phyloP scores from a whole-genome alignment of 352 stramenopile species.

The Peronosclerospora sorghi region DNA sequence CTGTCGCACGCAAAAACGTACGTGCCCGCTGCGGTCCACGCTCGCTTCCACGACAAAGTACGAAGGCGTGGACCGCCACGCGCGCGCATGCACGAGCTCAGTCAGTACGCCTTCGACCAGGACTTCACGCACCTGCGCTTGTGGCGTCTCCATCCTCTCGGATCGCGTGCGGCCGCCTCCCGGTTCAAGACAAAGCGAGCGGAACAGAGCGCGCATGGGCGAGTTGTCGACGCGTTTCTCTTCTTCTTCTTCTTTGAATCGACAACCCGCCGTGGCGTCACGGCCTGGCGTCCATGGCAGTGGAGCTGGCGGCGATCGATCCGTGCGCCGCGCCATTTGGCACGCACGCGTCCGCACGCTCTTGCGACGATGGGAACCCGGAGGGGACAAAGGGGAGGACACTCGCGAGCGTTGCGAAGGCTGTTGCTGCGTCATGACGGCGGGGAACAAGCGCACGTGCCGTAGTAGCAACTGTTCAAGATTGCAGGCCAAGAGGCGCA shows the following conservation, averaged over 20 bases:
- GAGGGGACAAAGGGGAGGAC: conserved; percentile 9
- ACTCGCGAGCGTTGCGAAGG: conserved; percentile 6
- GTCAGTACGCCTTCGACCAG: conserved; percentile 45
- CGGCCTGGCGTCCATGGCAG: neutral
- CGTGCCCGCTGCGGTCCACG: neutral
- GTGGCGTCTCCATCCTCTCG: neutral
- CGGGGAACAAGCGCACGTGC: conserved; percentile 3
- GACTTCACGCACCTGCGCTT: conserved; percentile 6
- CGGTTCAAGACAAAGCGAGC: conserved; percentile 27
- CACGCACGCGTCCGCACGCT: conserved; percentile 16
- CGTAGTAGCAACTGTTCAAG: conserved; percentile 8
- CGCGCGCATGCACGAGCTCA: conserved; percentile 39
- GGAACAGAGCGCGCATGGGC: conserved; percentile 22
- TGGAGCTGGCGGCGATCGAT: conserved; percentile 5
- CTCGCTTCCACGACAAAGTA: conserved; percentile 53
- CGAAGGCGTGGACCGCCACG: conserved; percentile 39
- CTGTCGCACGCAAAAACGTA: conserved; percentile 36
- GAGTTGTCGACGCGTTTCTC: conserved; percentile 21
- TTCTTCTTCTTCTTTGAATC: conserved; percentile 27
- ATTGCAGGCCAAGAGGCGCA: conserved; percentile 20
- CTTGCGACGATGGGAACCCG: neutral
- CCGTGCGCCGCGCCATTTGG: conserved; percentile 21
- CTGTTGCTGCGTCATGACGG: conserved; percentile 18
- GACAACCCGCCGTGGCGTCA: neutral
- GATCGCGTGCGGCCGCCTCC: neutral